These are phyloP conservation scores for Suillus americanus DNA, from an alignment of 768 basidiomycete species.

Conservation along the genomic window DNA sequence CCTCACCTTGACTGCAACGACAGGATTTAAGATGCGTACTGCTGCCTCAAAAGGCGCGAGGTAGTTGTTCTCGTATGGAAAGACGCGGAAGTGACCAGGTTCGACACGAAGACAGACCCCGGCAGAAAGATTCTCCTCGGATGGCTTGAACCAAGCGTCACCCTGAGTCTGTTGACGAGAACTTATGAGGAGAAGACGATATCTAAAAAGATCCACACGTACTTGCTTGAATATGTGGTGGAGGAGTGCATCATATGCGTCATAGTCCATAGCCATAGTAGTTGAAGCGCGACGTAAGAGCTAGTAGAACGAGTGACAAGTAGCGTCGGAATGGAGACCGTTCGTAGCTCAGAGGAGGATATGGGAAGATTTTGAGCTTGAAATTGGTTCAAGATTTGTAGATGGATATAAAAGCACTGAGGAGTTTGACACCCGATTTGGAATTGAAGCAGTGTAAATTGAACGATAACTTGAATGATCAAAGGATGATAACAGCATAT, in stretches of 20 bases:
- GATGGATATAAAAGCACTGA: constrained; percentile 18
- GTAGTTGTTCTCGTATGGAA: constrained; percentile 83
- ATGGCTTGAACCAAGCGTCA: constrained; percentile 85
- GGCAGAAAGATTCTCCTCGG: constrained; percentile 77
- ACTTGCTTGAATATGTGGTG: constrained; percentile 81
- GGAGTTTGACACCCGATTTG: neutral
- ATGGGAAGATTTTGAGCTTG: constrained; percentile 4
- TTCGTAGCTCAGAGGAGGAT: constrained; percentile 2
- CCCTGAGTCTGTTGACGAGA: constrained; percentile 61
- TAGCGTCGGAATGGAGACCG: neutral
- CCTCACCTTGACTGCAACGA: constrained; percentile 80
- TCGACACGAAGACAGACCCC: constrained; percentile 77
- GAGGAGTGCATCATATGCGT: constrained; percentile 75
- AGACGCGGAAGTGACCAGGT: constrained; percentile 70
- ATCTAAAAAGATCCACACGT: constrained; percentile 16
- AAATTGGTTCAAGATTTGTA: neutral
- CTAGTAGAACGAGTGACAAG: neutral
- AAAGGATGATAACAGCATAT: neutral
- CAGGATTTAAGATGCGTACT: constrained; percentile 71
- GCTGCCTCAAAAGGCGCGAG: constrained; percentile 83
- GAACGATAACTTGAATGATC: neutral
- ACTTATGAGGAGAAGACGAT: neutral
- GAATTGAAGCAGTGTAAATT: neutral
- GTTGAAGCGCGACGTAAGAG: neutral
- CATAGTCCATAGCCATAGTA: constrained; percentile 50